A percentile compares a stretch with the other conserved stretches of the same genome.
These are phyloP conservation scores for Wickerhamiella musiphila DNA, from an alignment of 805 yeast genomes.

Conservation along the genomic window DNA sequence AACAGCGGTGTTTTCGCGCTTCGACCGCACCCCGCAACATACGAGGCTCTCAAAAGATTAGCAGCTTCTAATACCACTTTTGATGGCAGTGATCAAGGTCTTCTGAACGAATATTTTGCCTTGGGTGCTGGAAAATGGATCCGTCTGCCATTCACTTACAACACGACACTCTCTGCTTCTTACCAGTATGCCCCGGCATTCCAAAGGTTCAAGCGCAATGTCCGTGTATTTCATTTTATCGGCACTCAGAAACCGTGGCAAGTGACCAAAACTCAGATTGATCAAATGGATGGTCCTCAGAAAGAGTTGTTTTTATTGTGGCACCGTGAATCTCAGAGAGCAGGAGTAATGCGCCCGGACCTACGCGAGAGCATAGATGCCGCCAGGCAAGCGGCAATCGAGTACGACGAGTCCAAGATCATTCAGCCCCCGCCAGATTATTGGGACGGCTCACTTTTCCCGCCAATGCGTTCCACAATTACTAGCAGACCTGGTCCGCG, in stretches of 20 bases:
- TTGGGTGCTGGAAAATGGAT: constrained; percentile 41
- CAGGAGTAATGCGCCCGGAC: constrained; percentile 1
- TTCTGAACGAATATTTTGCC: constrained; percentile 55
- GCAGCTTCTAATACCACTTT: constrained; percentile 28
- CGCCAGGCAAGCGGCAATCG: not conserved
- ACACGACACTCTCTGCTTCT: constrained; percentile 48
- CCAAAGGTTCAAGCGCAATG: constrained; percentile 29
- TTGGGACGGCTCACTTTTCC: constrained; percentile 14
- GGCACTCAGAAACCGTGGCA: constrained; percentile 26
- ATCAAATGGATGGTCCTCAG: not conserved
- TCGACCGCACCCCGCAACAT: constrained; percentile 33
- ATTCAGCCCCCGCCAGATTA: constrained; percentile 11
- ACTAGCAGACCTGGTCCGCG: not conserved
- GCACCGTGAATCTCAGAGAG: constrained; percentile 1
- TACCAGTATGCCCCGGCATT: constrained; percentile 64
- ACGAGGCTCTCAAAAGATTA: constrained; percentile 23
- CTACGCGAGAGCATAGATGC: constrained; percentile 2
- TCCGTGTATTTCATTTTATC: constrained; percentile 26
- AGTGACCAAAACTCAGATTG: not conserved
- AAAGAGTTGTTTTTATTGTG: constrained; percentile 4
- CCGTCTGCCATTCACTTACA: constrained; percentile 61
- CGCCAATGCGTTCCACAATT: constrained; percentile 10
- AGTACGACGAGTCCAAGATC: constrained; percentile 3
- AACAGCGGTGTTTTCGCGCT: constrained; percentile 60
- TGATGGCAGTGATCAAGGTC: constrained; percentile 90